A percentile compares a stretch with the other conserved stretches of the same genome.
These are phyloP conservation scores for Cladobotryum protrusum DNA, from an alignment of 2,329 filamentous ascomycete genomes.

Conservation along the genomic window DNA sequence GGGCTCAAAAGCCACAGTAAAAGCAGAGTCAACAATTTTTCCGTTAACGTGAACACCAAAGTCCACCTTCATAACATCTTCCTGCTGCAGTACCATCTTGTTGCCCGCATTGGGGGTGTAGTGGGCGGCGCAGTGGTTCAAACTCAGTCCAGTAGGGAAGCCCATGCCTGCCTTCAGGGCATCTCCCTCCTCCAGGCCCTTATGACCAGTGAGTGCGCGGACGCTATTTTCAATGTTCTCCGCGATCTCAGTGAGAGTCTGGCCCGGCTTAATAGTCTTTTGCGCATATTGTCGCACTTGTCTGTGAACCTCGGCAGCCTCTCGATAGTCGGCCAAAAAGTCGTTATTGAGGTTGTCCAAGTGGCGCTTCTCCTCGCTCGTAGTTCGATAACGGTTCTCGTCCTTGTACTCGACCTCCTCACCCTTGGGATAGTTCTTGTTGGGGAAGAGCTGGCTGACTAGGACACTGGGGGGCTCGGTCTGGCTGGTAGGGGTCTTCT, in stretches of 20 bases:
- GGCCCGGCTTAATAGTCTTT: slow-evolving; percentile 73
- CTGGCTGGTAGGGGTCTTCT: slow-evolving; percentile 68
- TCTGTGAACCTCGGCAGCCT: slow-evolving; percentile 82
- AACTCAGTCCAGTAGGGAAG: slow-evolving; percentile 76
- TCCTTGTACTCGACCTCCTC: slow-evolving; percentile 72
- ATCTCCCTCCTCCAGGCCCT: slow-evolving; percentile 71
- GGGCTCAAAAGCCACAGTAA: slow-evolving; percentile 70
- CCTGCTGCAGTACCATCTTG: slow-evolving; percentile 63
- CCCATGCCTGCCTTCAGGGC: slow-evolving; percentile 74
- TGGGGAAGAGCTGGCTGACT: slow-evolving; percentile 66
- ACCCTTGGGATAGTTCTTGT: slow-evolving; percentile 65
- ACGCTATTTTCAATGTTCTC: slow-evolving; percentile 84
- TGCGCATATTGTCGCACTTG: slow-evolving; percentile 81
- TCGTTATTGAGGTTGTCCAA: slow-evolving; percentile 76
- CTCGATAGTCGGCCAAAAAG: slow-evolving; percentile 73
- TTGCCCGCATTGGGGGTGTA: slow-evolving; percentile 85
- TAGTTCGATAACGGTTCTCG: slow-evolving; percentile 72
- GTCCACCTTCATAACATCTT: slow-evolving; percentile 78
- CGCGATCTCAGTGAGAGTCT: slow-evolving; percentile 73
- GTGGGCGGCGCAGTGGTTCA: slow-evolving; percentile 82
- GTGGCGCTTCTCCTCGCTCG: slow-evolving; percentile 76
- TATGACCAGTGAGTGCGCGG: slow-evolving; percentile 68
- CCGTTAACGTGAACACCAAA: slow-evolving; percentile 78
- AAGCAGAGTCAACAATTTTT: slow-evolving; percentile 74
- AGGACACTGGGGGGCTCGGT: slow-evolving; percentile 66